Evolutionary conservation across 2,329 filamentous ascomycete genomes (phyloP), one percentile per base, ranked within the genome.

Genomic region (Kalmusia sp.): DNA sequence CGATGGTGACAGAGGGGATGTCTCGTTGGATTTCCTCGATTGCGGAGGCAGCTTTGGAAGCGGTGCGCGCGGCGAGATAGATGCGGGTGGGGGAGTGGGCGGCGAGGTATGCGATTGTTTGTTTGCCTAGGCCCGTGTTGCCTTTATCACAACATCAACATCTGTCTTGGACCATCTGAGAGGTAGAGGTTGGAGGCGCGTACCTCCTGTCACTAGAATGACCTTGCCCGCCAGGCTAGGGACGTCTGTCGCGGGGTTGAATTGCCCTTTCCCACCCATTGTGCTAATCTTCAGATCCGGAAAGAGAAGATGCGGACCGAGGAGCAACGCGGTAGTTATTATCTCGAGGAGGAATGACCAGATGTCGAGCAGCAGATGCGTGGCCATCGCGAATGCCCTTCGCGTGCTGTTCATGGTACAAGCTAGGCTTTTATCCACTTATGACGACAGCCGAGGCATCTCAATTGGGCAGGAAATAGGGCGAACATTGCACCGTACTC

Each of bases 91-190:
- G 79, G 4, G 73, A 71, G 61, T 81, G 78, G 4, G 72, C 68
- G 22, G 77, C 72, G 25, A 82, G 73, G 37, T 77, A 74, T 33
- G 70, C 63, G 31, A 82, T 68, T 22, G 77, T 75, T 61, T 78
- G 74, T 51, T 77, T 77, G 43, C 80, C 80, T 7, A 82, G 68
- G 12, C 80, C 80, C 7, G 71, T 64, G 49, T 79, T 82, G 49
- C 77, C 77, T 75, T 55, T 50, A 3, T 3, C 22, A 21, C 22
- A 21, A 6, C 33, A 38, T 60, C 30, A 43, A 8, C n/a, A 8
- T 24, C 17, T 11, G 6, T 22, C 17, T 3, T 9, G 11, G 9
- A 17, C 35, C 9, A 2, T 3, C 8, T 38, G 2, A 6, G n/a
- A 22, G 12, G 19, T 22, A 11, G 2, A 9, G 12, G 2, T n/a